These are phyloP conservation scores for Karstenula rhodostoma DNA, from an alignment of 2,329 filamentous ascomycete species.

Conservation along the genomic window DNA sequence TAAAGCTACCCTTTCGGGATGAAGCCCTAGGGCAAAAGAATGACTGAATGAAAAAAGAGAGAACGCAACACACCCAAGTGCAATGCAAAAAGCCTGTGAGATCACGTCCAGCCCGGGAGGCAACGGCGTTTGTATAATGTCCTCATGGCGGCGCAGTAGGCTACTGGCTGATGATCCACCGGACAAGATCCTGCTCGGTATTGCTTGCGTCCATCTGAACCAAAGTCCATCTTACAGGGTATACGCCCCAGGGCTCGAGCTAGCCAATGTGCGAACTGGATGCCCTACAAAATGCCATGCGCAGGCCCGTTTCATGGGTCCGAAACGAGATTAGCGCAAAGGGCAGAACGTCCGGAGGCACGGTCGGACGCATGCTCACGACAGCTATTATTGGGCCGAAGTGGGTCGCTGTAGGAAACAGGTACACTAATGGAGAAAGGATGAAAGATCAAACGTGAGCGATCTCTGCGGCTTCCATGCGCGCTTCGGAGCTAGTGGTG, in stretches of 20 bases:
- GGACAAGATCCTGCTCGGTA: conserved; percentile 13
- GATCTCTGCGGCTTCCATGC: conserved; percentile 5
- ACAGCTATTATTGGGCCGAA: conserved; percentile 6
- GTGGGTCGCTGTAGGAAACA: conserved; percentile 5
- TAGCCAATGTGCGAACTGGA: conserved; percentile 10
- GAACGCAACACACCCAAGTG: conserved; percentile 13
- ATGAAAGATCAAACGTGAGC: conserved; percentile 9
- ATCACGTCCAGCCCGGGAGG: conserved; percentile 3
- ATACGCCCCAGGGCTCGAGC: neutral
- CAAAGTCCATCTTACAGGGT: conserved; percentile 12
- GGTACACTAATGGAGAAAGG: neutral
- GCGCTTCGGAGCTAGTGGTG: neutral
- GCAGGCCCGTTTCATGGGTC: conserved; percentile 12
- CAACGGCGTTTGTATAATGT: conserved; percentile 12
- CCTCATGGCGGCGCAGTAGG: conserved; percentile 12
- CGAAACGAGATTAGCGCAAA: conserved; percentile 8
- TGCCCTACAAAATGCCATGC: neutral
- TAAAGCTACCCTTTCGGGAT: conserved; percentile 14
- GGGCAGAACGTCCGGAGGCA: conserved; percentile 9
- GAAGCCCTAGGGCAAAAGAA: conserved; percentile 1
- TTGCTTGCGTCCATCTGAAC: conserved; percentile 4
- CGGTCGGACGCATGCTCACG: neutral
- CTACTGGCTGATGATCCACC: conserved; percentile 9
- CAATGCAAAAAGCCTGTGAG: conserved; percentile 13
- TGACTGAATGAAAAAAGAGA: conserved; percentile 14